phyloP scores from a whole-genome alignment of 2,329 filamentous ascomycete genomes.

The Stagonosporopsis cucurbitacearum region DNA sequence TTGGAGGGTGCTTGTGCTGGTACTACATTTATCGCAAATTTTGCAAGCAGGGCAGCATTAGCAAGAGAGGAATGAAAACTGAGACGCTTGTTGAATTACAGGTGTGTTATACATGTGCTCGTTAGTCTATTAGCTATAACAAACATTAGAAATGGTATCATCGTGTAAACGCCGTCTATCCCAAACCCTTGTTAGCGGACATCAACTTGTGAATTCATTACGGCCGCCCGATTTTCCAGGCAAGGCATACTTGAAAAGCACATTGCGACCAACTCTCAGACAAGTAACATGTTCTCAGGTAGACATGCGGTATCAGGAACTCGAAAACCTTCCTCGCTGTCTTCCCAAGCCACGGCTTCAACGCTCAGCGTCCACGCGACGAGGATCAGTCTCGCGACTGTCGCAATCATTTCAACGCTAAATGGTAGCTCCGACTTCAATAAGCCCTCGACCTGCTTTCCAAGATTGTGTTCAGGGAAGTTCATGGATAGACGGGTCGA shows the following conservation, averaged over 20 bases:
- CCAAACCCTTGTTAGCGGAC: neutral
- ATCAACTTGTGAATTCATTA: neutral
- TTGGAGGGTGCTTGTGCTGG: neutral
- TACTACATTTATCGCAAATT: neutral
- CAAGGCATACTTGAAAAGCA: neutral
- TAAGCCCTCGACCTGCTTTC: slow-evolving; percentile 31
- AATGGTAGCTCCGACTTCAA: slow-evolving; percentile 39
- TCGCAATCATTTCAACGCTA: slow-evolving; percentile 30
- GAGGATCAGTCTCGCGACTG: slow-evolving; percentile 37
- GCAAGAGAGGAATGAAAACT: neutral
- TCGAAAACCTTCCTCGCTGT: slow-evolving; percentile 25
- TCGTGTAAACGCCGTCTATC: neutral
- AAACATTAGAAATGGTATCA: slow-evolving; percentile 12
- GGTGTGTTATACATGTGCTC: neutral
- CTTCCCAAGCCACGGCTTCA: slow-evolving; percentile 33
- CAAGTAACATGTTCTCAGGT: slow-evolving; percentile 19
- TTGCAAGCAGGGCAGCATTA: neutral
- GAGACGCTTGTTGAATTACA: neutral
- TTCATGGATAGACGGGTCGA: slow-evolving; percentile 3
- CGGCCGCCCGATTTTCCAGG: neutral
- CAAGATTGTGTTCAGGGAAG: slow-evolving; percentile 29
- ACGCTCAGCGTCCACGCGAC: slow-evolving; percentile 45
- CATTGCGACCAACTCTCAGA: neutral
- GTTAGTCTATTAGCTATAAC: neutral
- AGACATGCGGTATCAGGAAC: slow-evolving; percentile 15